Evolutionary conservation across 129 eudicot genomes (phyloP), one percentile per base, ranked within the genome.

Genomic region (Helichrysum umbraculigerum): DNA sequence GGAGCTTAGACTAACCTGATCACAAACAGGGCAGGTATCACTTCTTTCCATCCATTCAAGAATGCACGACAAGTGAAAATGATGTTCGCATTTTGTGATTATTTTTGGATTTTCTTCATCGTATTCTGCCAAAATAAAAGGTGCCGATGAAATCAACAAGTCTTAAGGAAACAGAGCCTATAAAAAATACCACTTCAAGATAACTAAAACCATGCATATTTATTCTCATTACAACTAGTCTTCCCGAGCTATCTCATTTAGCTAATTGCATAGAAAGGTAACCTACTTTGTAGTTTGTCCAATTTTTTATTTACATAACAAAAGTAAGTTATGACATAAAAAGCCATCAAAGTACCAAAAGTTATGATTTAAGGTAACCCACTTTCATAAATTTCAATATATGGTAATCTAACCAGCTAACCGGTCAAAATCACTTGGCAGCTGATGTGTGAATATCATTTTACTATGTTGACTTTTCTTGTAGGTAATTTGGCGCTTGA

Each of bases 21-120:
- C 93, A 85, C 98, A 93, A 71, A 93, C 93, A 28, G 98, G 91
- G 70, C 98, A 93, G 25, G 88, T 87, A 69, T 93, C 96, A 73
- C 98, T 93, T 84, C 98, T 88, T 78, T 93, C 98, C 98, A 93
- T 80, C 98, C 98, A 93, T 79, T 91, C 98, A 47, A 91, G 86
- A 80, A 93, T 93, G 84, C 98, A 93, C 15, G 97, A 82, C 34
- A 93, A 88, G 80, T 93, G 98, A 79, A 93, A 93, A 84, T 93
- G 91, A 76, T 93, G 98, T 81, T 91, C 97, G 2, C 98, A 93
- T 81, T 89, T 93, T 6, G 97, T 93, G 72, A 85, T 75, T 63
- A 93, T 81, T 80, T 93, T 93, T 56, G 98, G 98, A 84, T 93
- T 93, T 2, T 90, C 98, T 57, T 56, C 87, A 71, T 87, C 96